Conservation (phyloP, 768 basidiomycete species). For the Coprinellus aureogranulatus region DNA sequence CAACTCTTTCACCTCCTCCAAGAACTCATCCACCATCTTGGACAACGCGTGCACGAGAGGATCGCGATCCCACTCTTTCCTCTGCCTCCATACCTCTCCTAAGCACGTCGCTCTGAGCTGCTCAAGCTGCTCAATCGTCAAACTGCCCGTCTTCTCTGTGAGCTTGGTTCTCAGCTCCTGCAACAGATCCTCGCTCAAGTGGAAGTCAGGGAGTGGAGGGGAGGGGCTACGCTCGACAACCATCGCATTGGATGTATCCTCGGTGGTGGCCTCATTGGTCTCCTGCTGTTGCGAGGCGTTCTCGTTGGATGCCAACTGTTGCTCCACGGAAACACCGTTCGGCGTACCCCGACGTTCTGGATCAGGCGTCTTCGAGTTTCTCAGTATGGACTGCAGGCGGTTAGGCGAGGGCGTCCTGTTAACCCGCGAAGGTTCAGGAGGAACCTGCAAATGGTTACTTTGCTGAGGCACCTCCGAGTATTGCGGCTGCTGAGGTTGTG, state of each 20-base stretch:
- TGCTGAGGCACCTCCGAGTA: not conserved
- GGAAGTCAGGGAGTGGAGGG: conserved; percentile 78
- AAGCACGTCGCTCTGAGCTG: conserved; percentile 86
- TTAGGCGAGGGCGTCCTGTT: not conserved
- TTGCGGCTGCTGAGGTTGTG: not conserved
- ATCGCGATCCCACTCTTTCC: conserved; percentile 82
- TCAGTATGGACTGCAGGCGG: not conserved
- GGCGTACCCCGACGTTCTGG: not conserved
- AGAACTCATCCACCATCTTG: conserved; percentile 58
- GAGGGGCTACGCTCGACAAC: conserved; percentile 62
- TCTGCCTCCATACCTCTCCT: conserved; percentile 75
- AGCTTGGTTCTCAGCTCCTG: conserved; percentile 49
- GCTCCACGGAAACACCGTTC: not conserved
- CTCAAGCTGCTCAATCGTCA: conserved; percentile 89
- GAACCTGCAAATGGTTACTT: conserved; percentile 1
- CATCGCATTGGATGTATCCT: conserved; percentile 24
- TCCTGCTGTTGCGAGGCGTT: too few relatives aligned
- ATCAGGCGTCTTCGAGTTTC: conserved; percentile 3
- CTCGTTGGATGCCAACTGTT: not conserved
- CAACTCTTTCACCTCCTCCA: conserved; percentile 54
- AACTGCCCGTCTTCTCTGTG: conserved; percentile 47
- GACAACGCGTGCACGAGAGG: conserved; percentile 58
- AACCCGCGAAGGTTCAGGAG: not conserved
- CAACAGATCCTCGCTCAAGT: conserved; percentile 53
- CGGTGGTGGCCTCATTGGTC: not conserved